Evolutionary conservation across 2,329 filamentous ascomycete species (phyloP).

Genomic region (Phyllosticta ampelicida): DNA sequence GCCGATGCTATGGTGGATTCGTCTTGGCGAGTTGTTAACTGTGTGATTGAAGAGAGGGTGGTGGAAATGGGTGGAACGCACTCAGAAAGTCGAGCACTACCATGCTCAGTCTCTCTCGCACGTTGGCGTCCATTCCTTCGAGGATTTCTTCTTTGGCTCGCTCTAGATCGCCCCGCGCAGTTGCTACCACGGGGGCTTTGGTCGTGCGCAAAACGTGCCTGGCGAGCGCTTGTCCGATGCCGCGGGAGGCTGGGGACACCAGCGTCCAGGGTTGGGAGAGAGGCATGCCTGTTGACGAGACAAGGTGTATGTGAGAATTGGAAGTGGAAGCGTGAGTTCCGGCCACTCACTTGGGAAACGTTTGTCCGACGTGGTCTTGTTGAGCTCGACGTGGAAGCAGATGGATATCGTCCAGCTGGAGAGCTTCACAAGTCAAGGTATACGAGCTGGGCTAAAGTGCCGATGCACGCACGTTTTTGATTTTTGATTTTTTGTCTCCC

Average conservation of each 20-base stretch:
- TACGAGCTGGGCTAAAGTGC: too few species aligned
- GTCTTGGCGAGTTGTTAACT: slow-evolving; percentile 30
- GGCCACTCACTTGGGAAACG: too few species aligned
- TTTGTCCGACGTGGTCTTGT: too few species aligned
- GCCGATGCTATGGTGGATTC: slow-evolving; percentile 50
- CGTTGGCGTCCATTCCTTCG: slow-evolving; percentile 35
- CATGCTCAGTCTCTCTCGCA: slow-evolving; percentile 39
- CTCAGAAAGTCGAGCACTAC: slow-evolving; percentile 47
- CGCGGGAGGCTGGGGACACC: slow-evolving; percentile 50
- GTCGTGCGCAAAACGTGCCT: slow-evolving; percentile 48
- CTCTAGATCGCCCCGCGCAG: slow-evolving; percentile 44
- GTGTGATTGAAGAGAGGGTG: not conserved
- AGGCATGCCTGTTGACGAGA: not conserved
- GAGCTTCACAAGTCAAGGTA: too few species aligned
- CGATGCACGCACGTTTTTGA: too few species aligned
- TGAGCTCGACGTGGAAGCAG: too few species aligned
- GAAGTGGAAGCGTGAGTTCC: too few species aligned
- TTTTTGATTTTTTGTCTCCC: too few species aligned
- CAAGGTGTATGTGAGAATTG: too few species aligned
- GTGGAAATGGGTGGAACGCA: slow-evolving; percentile 21
- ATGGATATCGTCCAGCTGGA: too few species aligned
- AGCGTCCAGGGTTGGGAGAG: slow-evolving; percentile 33
- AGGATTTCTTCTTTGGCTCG: slow-evolving; percentile 41
- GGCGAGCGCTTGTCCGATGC: slow-evolving; percentile 52
- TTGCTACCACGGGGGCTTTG: slow-evolving; percentile 48